Evolutionary conservation across 257 asterid species (phyloP).

Genomic region (Fraxinus americana): DNA sequence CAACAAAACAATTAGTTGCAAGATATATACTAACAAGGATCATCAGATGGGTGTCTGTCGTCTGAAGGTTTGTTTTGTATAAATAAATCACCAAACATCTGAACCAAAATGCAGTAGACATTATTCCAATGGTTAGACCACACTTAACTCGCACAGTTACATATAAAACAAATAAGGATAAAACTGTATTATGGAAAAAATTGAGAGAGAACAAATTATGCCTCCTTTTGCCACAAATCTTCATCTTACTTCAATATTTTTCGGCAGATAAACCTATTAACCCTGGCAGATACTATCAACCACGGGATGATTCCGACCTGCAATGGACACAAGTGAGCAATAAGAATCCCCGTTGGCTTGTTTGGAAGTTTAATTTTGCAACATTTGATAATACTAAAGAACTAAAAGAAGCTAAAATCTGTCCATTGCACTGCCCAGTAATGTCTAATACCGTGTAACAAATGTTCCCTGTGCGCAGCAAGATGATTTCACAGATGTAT

Average conservation of each 20-base stretch:
- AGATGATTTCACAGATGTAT: neutral
- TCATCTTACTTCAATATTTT: conserved; percentile 42
- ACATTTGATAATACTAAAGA: no score
- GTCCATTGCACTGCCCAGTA: no score
- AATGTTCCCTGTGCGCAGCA: no score
- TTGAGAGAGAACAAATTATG: neutral
- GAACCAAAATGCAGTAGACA: neutral
- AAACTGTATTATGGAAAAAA: neutral
- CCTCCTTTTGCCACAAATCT: conserved; percentile 6
- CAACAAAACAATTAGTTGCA: no score
- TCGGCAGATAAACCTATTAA: conserved; percentile 71
- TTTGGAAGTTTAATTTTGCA: no score
- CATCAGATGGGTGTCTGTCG: no score
- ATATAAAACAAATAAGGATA: neutral
- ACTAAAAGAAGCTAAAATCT: no score
- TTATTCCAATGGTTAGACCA: neutral
- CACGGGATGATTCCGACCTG: conserved; percentile 97
- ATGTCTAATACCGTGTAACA: no score
- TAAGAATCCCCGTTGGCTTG: conserved; percentile 10
- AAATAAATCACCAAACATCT: neutral
- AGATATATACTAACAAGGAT: no score
- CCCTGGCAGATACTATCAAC: conserved; percentile 77
- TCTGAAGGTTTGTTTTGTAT: no score
- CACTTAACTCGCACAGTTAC: neutral
- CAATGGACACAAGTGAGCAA: conserved; percentile 25